These are phyloP conservation scores for Lachnellula suecica DNA, from an alignment of 2,329 filamentous ascomycete genomes.

Conservation along the genomic window DNA sequence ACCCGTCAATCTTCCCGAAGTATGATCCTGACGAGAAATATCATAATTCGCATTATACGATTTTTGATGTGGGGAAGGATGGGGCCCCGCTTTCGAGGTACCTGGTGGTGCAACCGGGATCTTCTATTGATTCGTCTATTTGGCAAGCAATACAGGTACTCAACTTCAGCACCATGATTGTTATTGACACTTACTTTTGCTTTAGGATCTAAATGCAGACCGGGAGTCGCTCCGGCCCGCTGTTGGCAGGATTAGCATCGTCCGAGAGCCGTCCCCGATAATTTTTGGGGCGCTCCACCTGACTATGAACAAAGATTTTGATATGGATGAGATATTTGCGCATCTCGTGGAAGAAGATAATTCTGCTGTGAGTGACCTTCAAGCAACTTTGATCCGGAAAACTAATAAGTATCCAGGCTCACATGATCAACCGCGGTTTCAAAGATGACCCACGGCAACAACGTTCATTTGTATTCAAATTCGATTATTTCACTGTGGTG, in stretches of 20 bases:
- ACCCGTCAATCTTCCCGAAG: conserved; percentile 21
- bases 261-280: conserved; percentile 60
- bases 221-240: conserved; percentile 14
- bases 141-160: conserved; percentile 26
- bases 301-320: conserved; percentile 56
- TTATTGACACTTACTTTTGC: neutral
- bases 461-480: conserved; percentile 60
- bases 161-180: neutral
- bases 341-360: conserved; percentile 50
- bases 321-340: conserved; percentile 60
- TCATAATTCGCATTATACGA: conserved; percentile 28
- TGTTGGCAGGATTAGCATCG: conserved; percentile 38
- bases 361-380: conserved; percentile 37
- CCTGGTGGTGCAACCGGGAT: conserved; percentile 18
- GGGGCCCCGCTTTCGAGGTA: conserved; percentile 24
- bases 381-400: conserved; percentile 21
- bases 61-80: conserved; percentile 27
- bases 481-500: conserved; percentile 65
- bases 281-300: conserved; percentile 59
- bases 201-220: conserved; percentile 25
- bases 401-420: conserved; percentile 9
- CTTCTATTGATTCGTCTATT: conserved; percentile 25
- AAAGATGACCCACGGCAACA: conserved; percentile 44
- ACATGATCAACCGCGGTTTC: conserved; percentile 20
- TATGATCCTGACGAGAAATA: conserved; percentile 19